These are phyloP conservation scores for Penicillium palitans DNA, from an alignment of 2,329 filamentous ascomycete species.

Conservation along the genomic window DNA sequence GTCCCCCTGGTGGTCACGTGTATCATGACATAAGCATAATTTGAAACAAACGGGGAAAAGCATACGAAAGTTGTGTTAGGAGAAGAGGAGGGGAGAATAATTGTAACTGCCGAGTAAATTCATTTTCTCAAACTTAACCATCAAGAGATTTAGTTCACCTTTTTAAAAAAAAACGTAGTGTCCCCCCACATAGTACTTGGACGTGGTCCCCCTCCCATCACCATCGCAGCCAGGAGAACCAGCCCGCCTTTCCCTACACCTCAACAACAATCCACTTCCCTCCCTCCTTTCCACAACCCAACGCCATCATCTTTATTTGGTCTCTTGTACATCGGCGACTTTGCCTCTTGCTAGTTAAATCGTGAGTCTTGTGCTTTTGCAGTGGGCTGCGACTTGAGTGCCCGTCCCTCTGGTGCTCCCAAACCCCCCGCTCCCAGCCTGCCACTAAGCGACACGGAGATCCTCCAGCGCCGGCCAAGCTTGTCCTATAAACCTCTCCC, in stretches of 20 bases:
- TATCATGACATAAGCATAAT: slow-evolving; percentile 19
- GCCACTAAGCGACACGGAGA: slow-evolving; percentile 46
- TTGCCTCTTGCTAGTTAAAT: neutral
- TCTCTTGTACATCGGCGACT: neutral
- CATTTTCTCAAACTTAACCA: neutral
- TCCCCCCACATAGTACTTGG: neutral
- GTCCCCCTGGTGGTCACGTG: slow-evolving; percentile 12
- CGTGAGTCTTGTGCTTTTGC: slow-evolving; percentile 5
- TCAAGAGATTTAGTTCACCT: neutral
- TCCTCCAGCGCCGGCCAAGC: slow-evolving; percentile 30
- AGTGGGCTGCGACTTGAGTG: slow-evolving; percentile 14
- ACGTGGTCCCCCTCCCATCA: slow-evolving; percentile 21
- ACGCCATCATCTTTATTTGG: slow-evolving; percentile 11
- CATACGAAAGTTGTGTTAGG: slow-evolving; percentile 12
- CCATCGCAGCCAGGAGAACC: slow-evolving; percentile 31
- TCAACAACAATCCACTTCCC: slow-evolving; percentile 23
- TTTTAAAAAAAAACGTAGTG: neutral
- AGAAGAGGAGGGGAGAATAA: neutral
- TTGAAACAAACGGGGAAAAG: slow-evolving; percentile 22
- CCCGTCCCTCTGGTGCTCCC: slow-evolving; percentile 24
- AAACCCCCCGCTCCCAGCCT: slow-evolving; percentile 39
- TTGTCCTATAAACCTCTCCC: slow-evolving; percentile 17
- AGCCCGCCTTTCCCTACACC: slow-evolving; percentile 27
- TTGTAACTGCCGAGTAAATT: slow-evolving; percentile 1
- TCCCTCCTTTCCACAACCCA: slow-evolving; percentile 13